Base-by-base conservation (phyloP, 495 filamentous ascomycete species). In the Aspergillus panamensis region DNA sequence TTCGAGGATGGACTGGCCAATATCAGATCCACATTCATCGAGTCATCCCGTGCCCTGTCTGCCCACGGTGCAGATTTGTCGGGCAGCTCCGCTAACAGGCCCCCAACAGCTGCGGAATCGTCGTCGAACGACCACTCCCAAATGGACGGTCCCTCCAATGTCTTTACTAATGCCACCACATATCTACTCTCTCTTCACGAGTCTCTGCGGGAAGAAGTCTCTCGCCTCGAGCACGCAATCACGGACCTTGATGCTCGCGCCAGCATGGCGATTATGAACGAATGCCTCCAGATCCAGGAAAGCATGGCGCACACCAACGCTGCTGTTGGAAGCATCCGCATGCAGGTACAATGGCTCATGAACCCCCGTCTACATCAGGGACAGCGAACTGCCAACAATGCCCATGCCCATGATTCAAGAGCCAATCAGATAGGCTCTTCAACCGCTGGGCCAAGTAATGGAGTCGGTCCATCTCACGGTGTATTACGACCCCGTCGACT, bases 261-360 rank as follows among this genome's bases (percentile, higher is more conserved):
- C 29, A 85, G 77, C 65, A 85, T 89, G 84, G 77, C 85, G 53
- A 75, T 85, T 50, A 80, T 89, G 75, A 88, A 85, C 65, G 86
- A 89, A 67, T 84, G 75, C 39, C 73, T 88, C 30, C 81, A 84
- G 7, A 76, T 80, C 48, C 84, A 87, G 55, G 87, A 89, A 61
- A 85, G 89, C 56, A 79, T 88, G 71, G 79, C 84, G 1, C 83
- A 85, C 53, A 82, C 82, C 0, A 86, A 84, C 53, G 84, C 86
- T 6, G 85, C 83, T 14, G 76, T 89, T 45, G 79, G 77, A 59
- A 77, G 76, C 25, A 78, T 89, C 39, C 77, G 84, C 35, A 81
- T 85, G 77, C 87, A 89, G 61, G 72, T 90, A 13, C 84, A 88
- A 53, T 88, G 87, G 84, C 77, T 89, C 8, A 78, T 85, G 71